Evolutionary conservation across 148 eudicot species (phyloP).

Genomic region (Vaccinium vitisidaea): DNA sequence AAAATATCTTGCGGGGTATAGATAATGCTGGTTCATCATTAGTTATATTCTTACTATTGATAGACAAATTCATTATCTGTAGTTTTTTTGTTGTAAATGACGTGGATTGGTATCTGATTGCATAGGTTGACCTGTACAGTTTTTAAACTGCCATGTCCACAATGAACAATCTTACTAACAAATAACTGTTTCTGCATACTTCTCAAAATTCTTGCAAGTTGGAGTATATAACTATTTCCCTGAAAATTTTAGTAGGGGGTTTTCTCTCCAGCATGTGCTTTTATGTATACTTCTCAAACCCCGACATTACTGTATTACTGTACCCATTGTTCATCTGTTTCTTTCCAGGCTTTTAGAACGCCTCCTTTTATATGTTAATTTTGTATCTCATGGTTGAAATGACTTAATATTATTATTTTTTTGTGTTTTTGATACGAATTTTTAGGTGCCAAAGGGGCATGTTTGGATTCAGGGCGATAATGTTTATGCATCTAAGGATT

Average conservation of each 20-base stretch:
- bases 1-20: neutral
- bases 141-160: neutral
- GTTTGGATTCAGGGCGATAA: constrained; percentile 97
- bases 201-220: neutral
- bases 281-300: neutral
- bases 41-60: neutral
- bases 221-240: neutral
- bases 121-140: neutral
- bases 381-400: neutral
- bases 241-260: neutral
- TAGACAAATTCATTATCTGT: neutral
- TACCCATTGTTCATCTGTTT: neutral
- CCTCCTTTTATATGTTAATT: neutral
- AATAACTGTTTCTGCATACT: neutral
- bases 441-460: constrained; percentile 88
- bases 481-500: constrained; percentile 68
- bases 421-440: neutral
- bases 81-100: neutral
- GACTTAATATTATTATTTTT: neutral
- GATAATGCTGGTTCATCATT: neutral
- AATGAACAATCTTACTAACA: neutral
- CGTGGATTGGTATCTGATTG: neutral
- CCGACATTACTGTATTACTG: neutral
- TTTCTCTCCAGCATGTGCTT: neutral
- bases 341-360: neutral